These are phyloP conservation scores for Pythium aristosporum DNA, from an alignment of 352 stramenopile species.

Conservation along the genomic window DNA sequence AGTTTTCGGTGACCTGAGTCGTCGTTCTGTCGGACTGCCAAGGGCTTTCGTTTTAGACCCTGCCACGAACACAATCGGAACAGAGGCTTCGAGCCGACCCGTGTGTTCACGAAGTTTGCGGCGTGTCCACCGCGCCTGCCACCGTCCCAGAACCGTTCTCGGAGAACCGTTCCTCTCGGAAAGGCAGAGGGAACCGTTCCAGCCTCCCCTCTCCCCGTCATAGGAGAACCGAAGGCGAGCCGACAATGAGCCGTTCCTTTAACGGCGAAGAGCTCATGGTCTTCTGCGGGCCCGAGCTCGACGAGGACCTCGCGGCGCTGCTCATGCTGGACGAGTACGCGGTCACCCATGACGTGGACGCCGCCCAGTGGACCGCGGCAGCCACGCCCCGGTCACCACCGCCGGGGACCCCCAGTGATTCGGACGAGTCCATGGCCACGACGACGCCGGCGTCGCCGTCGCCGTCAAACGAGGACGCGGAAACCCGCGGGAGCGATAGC, in stretches of 20 bases:
- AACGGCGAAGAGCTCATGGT: constrained; percentile 8
- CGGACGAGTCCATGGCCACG: constrained; percentile 4
- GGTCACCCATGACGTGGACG: constrained; percentile 14
- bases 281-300: constrained; percentile 14
- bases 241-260: background rate
- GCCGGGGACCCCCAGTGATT: constrained; percentile 1
- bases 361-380: background rate
- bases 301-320: constrained; percentile 20
- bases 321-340: constrained; percentile 24
- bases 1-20: background rate
- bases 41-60: background rate
- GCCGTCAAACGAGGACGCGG: background rate
- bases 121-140: background rate
- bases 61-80: constrained; percentile 4
- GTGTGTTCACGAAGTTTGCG: too few species aligned
- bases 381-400: background rate
- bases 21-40: background rate
- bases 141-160: background rate
- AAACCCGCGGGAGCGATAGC: constrained; percentile 3
- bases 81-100: background rate
- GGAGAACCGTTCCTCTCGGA: too few species aligned
- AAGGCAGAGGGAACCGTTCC: too few species aligned
- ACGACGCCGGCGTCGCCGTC: constrained; percentile 2
- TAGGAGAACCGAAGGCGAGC: background rate
- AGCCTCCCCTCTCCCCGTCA: too few species aligned